Evolutionary conservation across 176 grass and related monocot genomes (phyloP).

Genomic region (Ensete glaucum): DNA sequence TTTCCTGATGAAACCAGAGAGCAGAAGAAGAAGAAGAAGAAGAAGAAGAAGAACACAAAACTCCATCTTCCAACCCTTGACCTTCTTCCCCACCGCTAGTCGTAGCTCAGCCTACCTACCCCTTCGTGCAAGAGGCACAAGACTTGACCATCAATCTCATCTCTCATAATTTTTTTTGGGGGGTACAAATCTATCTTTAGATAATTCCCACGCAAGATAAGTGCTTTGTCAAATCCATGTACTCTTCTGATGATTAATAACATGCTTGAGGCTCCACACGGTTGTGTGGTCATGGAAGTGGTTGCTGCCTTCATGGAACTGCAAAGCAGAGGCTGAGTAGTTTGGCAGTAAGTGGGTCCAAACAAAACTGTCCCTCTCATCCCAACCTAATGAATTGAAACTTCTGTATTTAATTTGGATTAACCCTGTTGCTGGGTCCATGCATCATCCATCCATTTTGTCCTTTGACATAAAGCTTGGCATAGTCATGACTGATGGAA

Average conservation of each 20-base stretch:
- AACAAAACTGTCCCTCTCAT: background rate
- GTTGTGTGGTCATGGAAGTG: background rate
- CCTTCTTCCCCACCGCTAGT: too few relatives aligned
- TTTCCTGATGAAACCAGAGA: too few relatives aligned
- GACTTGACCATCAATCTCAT: too few relatives aligned
- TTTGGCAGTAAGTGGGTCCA: background rate
- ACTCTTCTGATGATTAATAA: background rate
- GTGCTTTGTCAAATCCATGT: background rate
- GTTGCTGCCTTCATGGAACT: background rate
- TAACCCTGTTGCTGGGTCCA: background rate
- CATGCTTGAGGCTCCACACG: background rate
- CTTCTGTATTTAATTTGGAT: background rate
- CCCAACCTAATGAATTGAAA: conserved; percentile 2
- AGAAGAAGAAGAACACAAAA: too few relatives aligned
- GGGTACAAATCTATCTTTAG: too few relatives aligned
- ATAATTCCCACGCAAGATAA: background rate
- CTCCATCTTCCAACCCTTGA: too few relatives aligned
- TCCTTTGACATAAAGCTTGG: background rate
- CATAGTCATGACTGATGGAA: too few relatives aligned
- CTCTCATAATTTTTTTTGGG: too few relatives aligned
- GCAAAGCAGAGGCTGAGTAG: background rate
- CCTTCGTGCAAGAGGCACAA: too few relatives aligned
- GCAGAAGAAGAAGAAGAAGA: too few relatives aligned
- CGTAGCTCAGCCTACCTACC: too few relatives aligned
- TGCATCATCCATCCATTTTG: background rate